Conservation (phyloP, 1,139 yeast species). For the Suhomyces chickasaworum region DNA sequence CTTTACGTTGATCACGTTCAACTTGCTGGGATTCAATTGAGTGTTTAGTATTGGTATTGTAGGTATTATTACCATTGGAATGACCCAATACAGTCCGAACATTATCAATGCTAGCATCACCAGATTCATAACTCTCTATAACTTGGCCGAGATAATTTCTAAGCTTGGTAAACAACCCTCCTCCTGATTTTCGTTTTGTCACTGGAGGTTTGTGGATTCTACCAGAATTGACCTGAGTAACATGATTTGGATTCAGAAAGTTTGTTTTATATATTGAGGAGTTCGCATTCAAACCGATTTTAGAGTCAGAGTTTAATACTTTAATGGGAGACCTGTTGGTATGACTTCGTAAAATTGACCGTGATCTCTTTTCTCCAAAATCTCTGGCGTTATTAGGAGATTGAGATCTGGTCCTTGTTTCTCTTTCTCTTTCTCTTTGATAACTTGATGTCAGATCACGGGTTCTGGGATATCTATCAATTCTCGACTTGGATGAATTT, state of each 20-base stretch:
- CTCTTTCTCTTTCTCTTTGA: too few relatives aligned
- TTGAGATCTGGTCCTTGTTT: not conserved
- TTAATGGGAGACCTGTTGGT: not conserved
- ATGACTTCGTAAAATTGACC: not conserved
- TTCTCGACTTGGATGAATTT: not conserved
- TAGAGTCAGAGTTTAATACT: not conserved
- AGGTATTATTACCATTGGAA: not conserved
- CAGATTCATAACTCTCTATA: conserved; percentile 14
- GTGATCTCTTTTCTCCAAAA: not conserved
- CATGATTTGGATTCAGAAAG: not conserved
- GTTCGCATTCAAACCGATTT: not conserved
- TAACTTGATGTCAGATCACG: not conserved
- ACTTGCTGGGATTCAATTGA: too few relatives aligned
- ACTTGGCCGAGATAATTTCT: conserved; percentile 14
- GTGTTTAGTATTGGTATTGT: too few relatives aligned
- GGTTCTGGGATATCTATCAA: not conserved
- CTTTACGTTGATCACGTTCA: not conserved
- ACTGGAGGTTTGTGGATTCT: not conserved
- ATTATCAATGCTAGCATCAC: conserved; percentile 14
- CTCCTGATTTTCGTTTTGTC: not conserved
- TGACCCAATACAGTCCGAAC: conserved; percentile 7
- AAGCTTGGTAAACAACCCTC: conserved; percentile 14
- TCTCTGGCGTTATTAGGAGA: not conserved
- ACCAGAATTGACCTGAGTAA: not conserved
- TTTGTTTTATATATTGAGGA: not conserved